A percentile compares a stretch with the other conserved stretches of the same genome.
Evolutionary conservation across 2,329 filamentous ascomycete genomes (phyloP).

Genomic region (Fusarium keratoplasticum): DNA sequence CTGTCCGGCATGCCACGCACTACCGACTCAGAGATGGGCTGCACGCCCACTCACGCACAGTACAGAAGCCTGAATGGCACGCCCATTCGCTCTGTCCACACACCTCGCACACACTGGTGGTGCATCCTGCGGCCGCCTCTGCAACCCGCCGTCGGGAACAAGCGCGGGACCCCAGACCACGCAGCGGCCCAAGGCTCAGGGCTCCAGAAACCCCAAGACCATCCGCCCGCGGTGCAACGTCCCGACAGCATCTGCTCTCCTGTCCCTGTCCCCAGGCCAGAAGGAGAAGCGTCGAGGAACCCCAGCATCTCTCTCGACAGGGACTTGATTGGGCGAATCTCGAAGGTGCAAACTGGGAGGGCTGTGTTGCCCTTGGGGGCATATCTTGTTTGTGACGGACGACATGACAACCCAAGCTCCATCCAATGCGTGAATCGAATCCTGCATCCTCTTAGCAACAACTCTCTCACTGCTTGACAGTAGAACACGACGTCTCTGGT

Average conservation of each 20-base stretch:
- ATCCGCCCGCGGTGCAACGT: slow-evolving; percentile 30
- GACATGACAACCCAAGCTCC: neutral
- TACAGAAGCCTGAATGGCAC: neutral
- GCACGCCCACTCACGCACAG: slow-evolving; percentile 2
- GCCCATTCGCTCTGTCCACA: slow-evolving; percentile 13
- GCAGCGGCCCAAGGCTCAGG: slow-evolving; percentile 38
- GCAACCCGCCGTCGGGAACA: slow-evolving; percentile 52
- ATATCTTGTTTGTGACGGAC: neutral
- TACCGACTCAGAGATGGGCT: slow-evolving; percentile 1
- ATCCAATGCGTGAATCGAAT: neutral
- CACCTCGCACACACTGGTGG: slow-evolving; percentile 42
- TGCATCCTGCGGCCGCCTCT: slow-evolving; percentile 55
- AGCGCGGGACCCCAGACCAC: slow-evolving; percentile 50
- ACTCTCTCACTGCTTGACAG: neutral
- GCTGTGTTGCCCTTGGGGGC: neutral
- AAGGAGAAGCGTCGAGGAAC: slow-evolving; percentile 7
- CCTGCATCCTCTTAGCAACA: neutral
- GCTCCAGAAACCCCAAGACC: slow-evolving; percentile 30
- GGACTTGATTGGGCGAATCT: slow-evolving; percentile 21
- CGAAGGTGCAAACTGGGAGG: neutral
- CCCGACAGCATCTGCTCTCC: slow-evolving; percentile 26
- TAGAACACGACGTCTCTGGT: slow-evolving; percentile 22
- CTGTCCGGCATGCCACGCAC: neutral
- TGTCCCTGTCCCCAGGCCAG: slow-evolving; percentile 21
- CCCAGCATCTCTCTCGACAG: slow-evolving; percentile 19